A percentile compares a stretch with the other conserved stretches of the same genome.
Conservation (phyloP, 2,329 filamentous ascomycete species). For the Fusarium aywerte region DNA sequence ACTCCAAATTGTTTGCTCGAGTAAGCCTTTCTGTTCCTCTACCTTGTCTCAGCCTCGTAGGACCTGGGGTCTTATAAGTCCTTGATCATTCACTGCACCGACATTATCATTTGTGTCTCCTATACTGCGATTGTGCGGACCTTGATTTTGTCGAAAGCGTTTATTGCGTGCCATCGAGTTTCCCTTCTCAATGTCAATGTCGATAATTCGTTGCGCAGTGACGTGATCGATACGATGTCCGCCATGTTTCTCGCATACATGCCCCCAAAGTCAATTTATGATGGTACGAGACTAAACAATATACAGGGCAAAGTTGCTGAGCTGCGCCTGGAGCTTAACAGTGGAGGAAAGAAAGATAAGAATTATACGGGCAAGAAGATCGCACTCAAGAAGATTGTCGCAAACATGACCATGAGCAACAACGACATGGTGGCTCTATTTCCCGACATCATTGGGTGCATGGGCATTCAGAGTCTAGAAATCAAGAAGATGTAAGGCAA, state of each 20-base stretch:
- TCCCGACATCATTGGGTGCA: conserved; percentile 93
- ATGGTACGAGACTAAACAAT: conserved; percentile 64
- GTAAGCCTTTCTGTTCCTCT: conserved; percentile 64
- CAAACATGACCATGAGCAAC: conserved; percentile 99
- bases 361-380: conserved; percentile 96
- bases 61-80: conserved; percentile 26
- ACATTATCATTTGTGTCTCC: conserved; percentile 16
- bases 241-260: conserved; percentile 66
- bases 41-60: conserved; percentile 31
- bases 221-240: conserved; percentile 37
- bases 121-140: neutral
- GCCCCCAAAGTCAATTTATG: conserved; percentile 56
- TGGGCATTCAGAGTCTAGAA: conserved; percentile 93
- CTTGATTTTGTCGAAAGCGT: neutral
- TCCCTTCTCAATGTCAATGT: conserved; percentile 23
- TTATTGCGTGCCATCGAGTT: neutral
- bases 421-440: conserved; percentile 99
- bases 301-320: conserved; percentile 98
- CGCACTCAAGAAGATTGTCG: conserved; percentile 98
- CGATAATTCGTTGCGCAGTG: conserved; percentile 7
- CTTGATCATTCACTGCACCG: conserved; percentile 6
- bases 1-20: conserved; percentile 99
- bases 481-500: conserved; percentile 95
- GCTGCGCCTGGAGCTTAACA: conserved; percentile 92
- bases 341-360: conserved; percentile 97